Evolutionary conservation across 106 monocot genomes (phyloP), one percentile per base, ranked within the genome.

Genomic region (Gastrodia elata): DNA sequence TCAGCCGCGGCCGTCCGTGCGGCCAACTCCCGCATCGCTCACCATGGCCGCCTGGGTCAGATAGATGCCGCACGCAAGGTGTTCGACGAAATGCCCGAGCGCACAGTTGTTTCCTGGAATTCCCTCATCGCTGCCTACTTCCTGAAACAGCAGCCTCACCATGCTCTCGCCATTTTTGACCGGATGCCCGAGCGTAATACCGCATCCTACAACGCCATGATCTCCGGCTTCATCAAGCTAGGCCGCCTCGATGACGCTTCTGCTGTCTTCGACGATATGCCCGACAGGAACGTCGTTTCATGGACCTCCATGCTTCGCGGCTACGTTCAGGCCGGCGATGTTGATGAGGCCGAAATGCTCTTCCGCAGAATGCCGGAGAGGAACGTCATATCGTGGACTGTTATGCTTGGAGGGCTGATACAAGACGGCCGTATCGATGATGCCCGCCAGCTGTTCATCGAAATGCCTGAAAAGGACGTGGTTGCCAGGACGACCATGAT

Each of bases 401-500:
- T 94, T 6, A 88, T 94, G 94, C 70, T 94, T 0, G 79, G 79
- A 0, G 91, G 90, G 0, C 71, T 94, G 28, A 20, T 91, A 4
- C 64, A 77, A 20, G 79, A 82, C 0, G 78, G 81, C 6, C 81
- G 88, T 26, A 56, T 94, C 0, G 86, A 86, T 8, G 94, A 91
- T 35, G 94, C 94, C 0, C 65, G 80, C 6, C 42, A 22, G 36
- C 49, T 94, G 33, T 94, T 77, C 9, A 79, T 86, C 15, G 73
- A 78, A 38, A 94, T 94, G 84, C 94, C 94, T 1, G 84, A 80
- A 33, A 86, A 73, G 75, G 94, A 94, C 39, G 81, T 94, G 18
- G 86, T 87, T 40, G 83, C 91, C 9, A 78, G 74, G 34, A 94
- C 94, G 14, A 88, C 65, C 33, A 94, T 94, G 94, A 35, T 94